A percentile compares a stretch with the other conserved stretches of the same genome.
These are phyloP conservation scores for Kodamaea ohmeri DNA, from an alignment of 1,139 yeast genomes.

Conservation along the genomic window DNA sequence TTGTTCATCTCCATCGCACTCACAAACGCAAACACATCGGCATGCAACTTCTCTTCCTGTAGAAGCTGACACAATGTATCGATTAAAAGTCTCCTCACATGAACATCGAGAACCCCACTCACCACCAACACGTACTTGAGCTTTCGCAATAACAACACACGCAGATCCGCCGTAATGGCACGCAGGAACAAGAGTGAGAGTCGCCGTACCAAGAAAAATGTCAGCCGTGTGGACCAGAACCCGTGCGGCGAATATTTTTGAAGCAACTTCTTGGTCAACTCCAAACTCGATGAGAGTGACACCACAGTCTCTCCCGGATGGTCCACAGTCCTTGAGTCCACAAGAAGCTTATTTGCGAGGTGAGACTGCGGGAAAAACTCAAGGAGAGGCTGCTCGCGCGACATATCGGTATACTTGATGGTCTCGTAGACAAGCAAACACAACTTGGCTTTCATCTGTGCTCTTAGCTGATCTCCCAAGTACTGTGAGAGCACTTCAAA, in stretches of 20 bases:
- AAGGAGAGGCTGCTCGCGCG: conserved; percentile 23
- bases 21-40: conserved; percentile 24
- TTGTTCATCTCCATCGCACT: conserved; percentile 11
- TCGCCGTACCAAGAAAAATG: conserved; percentile 40
- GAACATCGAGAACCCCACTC: conserved; percentile 20
- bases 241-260: conserved; percentile 18
- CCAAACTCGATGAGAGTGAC: conserved; percentile 28
- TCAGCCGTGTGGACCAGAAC: conserved; percentile 38
- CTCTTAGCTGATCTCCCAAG: conserved; percentile 16
- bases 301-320: conserved; percentile 19
- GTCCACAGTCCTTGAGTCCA: conserved; percentile 14
- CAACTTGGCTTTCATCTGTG: conserved; percentile 26
- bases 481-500: conserved; percentile 19
- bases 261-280: conserved; percentile 19
- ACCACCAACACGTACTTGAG: conserved; percentile 37
- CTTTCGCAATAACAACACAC: conserved; percentile 29
- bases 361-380: conserved; percentile 14
- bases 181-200: conserved; percentile 26
- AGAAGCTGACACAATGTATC: conserved; percentile 22
- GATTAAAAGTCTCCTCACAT: conserved; percentile 23
- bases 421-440: conserved; percentile 27
- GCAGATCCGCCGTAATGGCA: conserved; percentile 23
- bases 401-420: conserved; percentile 43
- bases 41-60: conserved; percentile 14
- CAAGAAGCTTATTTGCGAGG: conserved; percentile 14